Conservation (phyloP, 2,329 filamentous ascomycete species). For the Myriosclerotinia curreyana region DNA sequence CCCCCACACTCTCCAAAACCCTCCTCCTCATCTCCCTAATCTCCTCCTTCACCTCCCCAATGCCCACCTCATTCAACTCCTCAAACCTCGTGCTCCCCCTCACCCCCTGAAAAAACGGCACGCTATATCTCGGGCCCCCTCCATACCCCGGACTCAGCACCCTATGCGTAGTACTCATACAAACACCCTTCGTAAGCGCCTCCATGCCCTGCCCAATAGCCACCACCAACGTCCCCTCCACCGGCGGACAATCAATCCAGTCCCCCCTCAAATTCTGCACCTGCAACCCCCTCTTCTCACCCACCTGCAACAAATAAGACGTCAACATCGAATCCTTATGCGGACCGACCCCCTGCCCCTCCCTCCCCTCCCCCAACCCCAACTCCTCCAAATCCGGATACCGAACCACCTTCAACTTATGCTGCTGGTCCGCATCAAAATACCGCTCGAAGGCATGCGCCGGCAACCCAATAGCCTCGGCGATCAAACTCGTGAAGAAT, state of each 20-base stretch:
- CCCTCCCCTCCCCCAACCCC: slow-evolving; percentile 41
- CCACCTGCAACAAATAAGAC: slow-evolving; percentile 78
- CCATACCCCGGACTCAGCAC: slow-evolving; percentile 72
- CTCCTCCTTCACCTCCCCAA: slow-evolving; percentile 52
- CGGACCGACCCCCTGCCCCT: slow-evolving; percentile 66
- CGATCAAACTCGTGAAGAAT: slow-evolving; percentile 74
- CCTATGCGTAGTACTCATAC: slow-evolving; percentile 76
- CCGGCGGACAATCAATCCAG: slow-evolving; percentile 81
- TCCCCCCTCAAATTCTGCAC: slow-evolving; percentile 74
- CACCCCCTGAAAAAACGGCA: slow-evolving; percentile 88
- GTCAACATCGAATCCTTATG: slow-evolving; percentile 86
- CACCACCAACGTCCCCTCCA: slow-evolving; percentile 75
- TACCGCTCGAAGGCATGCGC: slow-evolving; percentile 70
- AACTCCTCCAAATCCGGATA: slow-evolving; percentile 71
- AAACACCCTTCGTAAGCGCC: slow-evolving; percentile 79
- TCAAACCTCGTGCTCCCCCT: slow-evolving; percentile 76
- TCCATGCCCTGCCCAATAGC: slow-evolving; percentile 86
- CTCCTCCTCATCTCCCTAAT: slow-evolving; percentile 60
- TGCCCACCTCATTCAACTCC: slow-evolving; percentile 48
- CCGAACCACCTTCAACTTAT: slow-evolving; percentile 87
- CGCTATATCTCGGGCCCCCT: slow-evolving; percentile 69
- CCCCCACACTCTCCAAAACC: slow-evolving; percentile 55
- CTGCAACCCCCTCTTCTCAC: slow-evolving; percentile 71
- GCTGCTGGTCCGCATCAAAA: slow-evolving; percentile 68
- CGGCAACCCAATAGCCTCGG: slow-evolving; percentile 75